A percentile compares a stretch with the other conserved stretches of the same genome.
Evolutionary conservation across 2,329 filamentous ascomycete species (phyloP).

Genomic region (Botrytis fragariae): DNA sequence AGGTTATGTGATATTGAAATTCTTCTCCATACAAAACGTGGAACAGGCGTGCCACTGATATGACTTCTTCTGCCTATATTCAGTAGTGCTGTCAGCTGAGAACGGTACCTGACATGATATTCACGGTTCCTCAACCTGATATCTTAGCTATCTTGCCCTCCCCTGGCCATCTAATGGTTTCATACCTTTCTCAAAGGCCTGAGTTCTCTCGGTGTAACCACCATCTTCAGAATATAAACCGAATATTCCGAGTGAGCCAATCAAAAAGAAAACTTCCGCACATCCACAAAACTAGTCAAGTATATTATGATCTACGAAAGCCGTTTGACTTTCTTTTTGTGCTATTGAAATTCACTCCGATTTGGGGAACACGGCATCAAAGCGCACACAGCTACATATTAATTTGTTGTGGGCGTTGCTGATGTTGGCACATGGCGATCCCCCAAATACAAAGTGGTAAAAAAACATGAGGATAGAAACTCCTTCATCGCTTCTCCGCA

Average conservation of each 20-base stretch:
- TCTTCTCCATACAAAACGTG: neutral
- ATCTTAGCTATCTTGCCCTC: neutral
- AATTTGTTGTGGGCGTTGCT: neutral
- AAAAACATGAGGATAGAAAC: neutral
- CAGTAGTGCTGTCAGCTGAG: constrained; percentile 14
- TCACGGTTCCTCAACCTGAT: neutral
- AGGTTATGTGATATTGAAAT: neutral
- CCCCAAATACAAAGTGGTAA: neutral
- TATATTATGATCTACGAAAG: constrained; percentile 16
- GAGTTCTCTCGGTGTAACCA: neutral
- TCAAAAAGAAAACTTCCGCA: neutral
- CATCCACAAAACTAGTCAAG: neutral
- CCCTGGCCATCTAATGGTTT: neutral
- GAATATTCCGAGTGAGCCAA: neutral
- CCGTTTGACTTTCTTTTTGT: constrained; percentile 10
- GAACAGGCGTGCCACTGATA: constrained; percentile 7
- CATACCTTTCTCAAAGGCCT: neutral
- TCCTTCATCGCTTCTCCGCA: constrained; percentile 1
- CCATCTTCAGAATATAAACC: neutral
- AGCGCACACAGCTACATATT: constrained; percentile 7
- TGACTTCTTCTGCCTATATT: constrained; percentile 1
- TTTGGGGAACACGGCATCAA: constrained; percentile 6
- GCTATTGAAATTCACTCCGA: constrained; percentile 1
- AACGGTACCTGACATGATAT: constrained; percentile 14
- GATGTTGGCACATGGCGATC: constrained; percentile 2